A percentile compares a stretch with the other conserved stretches of the same genome.
These are phyloP conservation scores for Pterothamnion heteromorphum DNA, from an alignment of 31 red algal species.

Conservation along the genomic window DNA sequence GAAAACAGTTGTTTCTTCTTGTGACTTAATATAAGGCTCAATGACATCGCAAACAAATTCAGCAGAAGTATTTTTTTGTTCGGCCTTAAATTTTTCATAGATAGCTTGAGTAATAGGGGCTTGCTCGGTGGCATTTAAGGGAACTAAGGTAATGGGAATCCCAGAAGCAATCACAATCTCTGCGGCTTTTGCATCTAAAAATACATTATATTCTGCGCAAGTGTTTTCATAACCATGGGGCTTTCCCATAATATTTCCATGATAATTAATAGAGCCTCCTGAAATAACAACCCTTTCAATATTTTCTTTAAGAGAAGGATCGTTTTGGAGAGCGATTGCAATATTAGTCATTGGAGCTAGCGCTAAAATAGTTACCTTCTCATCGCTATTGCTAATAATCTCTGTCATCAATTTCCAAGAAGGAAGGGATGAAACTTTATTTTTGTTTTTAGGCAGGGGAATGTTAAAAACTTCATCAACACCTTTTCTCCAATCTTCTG, in stretches of 20 bases:
- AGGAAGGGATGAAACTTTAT: not conserved
- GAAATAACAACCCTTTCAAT: constrained; percentile 39
- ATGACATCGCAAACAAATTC: too few relatives aligned
- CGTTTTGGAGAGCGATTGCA: not conserved
- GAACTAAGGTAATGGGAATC: constrained; percentile 31
- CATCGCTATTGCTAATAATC: not conserved
- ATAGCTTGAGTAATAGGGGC: not conserved
- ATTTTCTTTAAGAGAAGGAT: not conserved
- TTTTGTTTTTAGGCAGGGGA: not conserved
- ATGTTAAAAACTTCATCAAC: too few relatives aligned
- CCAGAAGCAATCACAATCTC: constrained; percentile 39
- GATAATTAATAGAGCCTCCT: constrained; percentile 29
- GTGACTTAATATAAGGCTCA: too few relatives aligned
- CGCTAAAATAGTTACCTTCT: not conserved
- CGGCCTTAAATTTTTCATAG: not conserved
- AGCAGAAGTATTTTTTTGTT: not conserved
- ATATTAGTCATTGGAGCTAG: not conserved
- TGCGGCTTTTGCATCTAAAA: constrained; percentile 44
- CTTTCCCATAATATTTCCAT: constrained; percentile 32
- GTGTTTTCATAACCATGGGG: not conserved
- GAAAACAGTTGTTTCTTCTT: too few relatives aligned
- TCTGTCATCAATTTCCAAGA: not conserved
- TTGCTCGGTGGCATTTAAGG: constrained; percentile 47
- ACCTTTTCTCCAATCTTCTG: too few relatives aligned
- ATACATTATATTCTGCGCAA: constrained; percentile 50